Evolutionary conservation across 139 green algal genomes (phyloP), one percentile per base, ranked within the genome.

Genomic region (Trebouxia sp.): DNA sequence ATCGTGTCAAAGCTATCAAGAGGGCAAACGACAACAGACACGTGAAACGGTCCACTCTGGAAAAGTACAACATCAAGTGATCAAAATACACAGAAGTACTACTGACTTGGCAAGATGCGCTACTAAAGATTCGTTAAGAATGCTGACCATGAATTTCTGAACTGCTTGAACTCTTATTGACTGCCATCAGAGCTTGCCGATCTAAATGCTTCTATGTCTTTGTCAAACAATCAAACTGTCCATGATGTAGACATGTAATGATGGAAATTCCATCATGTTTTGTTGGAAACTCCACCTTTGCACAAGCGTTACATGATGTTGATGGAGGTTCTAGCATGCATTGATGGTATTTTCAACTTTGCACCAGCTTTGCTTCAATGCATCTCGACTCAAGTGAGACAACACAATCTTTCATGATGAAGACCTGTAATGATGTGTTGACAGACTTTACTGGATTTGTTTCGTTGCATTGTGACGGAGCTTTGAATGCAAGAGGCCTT

Each of bases 11-110:
- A 53, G 47, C 47, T 53, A 53, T 53, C 47, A 53, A 53, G 47
- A 53, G 47, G 47, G 47, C 47, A 53, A 53, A 53, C 47, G 47
- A 53, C 47, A 53, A 17, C 47, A 53, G 20, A 53, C 15, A 4
- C 20, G 47, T 53, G 47, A 53, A 53, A 53, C 47, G 14, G 47
- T 14, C 20, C 15, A 53, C 47, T 53, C 47, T 53, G 47, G 47
- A 53, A 53, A 53, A 53, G 47, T 53, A 53, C 47, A 53, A 53
- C 47, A 53, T 53, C 47, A 53, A 53, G 47, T 53, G 47, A 53
- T 53, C 47, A 53, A 53, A 53, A 53, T 53, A 53, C 47, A 53
- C 47, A 53, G 47, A 53, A 53, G 47, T 53, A 10, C 47, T 53
- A 53, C 47, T 53, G 47, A 53, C 1, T 53, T 53, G 47, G 47